Evolutionary conservation across 257 asterid species (phyloP).

Genomic region (Capsicum rhomboideum): DNA sequence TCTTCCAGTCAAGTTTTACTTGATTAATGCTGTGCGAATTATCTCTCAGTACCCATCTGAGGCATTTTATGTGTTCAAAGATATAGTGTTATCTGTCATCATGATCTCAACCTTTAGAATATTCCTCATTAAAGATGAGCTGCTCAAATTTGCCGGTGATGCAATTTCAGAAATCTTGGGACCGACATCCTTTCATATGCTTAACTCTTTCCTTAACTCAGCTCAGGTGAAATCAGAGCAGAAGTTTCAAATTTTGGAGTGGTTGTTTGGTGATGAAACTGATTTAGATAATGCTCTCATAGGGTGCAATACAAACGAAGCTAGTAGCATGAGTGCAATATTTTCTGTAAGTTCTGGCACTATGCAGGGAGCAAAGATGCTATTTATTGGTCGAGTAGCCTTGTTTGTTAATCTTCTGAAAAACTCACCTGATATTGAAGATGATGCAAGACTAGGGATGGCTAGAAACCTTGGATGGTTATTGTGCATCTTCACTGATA

Average conservation of each 20-base stretch:
- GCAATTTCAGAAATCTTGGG: slow-evolving; percentile 67
- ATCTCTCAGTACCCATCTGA: slow-evolving; percentile 71
- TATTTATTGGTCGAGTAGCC: slow-evolving; percentile 52
- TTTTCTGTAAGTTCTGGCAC: slow-evolving; percentile 31
- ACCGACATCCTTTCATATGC: slow-evolving; percentile 81
- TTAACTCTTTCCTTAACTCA: slow-evolving; percentile 67
- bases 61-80: slow-evolving; percentile 63
- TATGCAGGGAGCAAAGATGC: slow-evolving; percentile 36
- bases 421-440: slow-evolving; percentile 70
- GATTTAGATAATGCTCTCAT: slow-evolving; percentile 11
- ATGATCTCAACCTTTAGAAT: slow-evolving; percentile 62
- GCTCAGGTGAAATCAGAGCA: slow-evolving; percentile 55
- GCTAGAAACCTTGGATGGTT: slow-evolving; percentile 87
- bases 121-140: slow-evolving; percentile 52
- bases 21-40: slow-evolving; percentile 89
- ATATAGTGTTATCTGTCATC: slow-evolving; percentile 54
- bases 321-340: slow-evolving; percentile 26
- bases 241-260: slow-evolving; percentile 64
- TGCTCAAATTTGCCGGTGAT: slow-evolving; percentile 52
- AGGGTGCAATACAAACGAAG: slow-evolving; percentile 3
- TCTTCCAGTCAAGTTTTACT: slow-evolving; percentile 85
- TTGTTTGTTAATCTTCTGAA: slow-evolving; percentile 55
- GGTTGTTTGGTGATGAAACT: slow-evolving; percentile 43
- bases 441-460: slow-evolving; percentile 47
- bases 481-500: slow-evolving; percentile 51